Evolutionary conservation across 805 yeast species (phyloP).

Genomic region (Nakazawaea ishiwadae): DNA sequence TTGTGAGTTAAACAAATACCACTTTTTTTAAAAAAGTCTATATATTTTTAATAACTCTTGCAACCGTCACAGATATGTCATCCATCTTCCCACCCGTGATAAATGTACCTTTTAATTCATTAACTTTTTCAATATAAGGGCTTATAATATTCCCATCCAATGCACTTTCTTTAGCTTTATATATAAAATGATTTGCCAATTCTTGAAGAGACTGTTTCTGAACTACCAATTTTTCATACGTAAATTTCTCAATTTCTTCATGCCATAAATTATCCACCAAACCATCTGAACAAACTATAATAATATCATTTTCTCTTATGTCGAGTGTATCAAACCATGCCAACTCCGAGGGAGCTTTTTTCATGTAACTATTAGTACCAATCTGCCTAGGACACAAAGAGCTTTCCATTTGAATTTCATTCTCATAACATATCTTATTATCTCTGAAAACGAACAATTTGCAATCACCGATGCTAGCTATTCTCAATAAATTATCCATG

Average conservation of each 20-base stretch:
- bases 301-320: conserved; percentile 35
- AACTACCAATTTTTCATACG: neutral
- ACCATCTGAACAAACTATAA: conserved; percentile 49
- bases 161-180: conserved; percentile 42
- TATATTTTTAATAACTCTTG: conserved; percentile 29
- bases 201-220: conserved; percentile 27
- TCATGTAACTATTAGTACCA: conserved; percentile 41
- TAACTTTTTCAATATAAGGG: conserved; percentile 49
- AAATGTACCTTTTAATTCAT: conserved; percentile 30
- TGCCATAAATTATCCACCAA: conserved; percentile 47
- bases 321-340: conserved; percentile 41
- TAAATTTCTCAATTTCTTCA: conserved; percentile 33
- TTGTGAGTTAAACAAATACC: no score
- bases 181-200: conserved; percentile 35
- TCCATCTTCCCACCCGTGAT: conserved; percentile 52
- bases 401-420: conserved; percentile 41
- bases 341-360: conserved; percentile 38
- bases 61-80: conserved; percentile 48
- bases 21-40: neutral
- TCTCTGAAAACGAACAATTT: conserved; percentile 43
- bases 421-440: conserved; percentile 36
- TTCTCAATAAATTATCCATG: conserved; percentile 39
- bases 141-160: conserved; percentile 49
- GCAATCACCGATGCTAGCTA: conserved; percentile 50
- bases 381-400: conserved; percentile 49